Evolutionary conservation across 2,329 filamentous ascomycete species (phyloP), one percentile per base, ranked within the genome.

Genomic region (Calonectria henricotiae): DNA sequence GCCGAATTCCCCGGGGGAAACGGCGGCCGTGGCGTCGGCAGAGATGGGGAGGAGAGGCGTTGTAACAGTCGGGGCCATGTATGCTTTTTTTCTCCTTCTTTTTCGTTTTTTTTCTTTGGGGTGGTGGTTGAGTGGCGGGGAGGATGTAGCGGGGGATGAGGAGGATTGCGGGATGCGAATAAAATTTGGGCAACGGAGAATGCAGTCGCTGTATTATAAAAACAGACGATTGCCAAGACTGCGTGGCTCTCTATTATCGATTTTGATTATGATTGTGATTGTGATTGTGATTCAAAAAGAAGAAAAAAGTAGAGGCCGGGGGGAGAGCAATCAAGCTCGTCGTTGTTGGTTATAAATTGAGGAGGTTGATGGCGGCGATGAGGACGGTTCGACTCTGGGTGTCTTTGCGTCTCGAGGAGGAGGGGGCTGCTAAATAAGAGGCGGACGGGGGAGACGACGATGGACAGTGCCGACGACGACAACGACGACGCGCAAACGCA

Each of bases 11-110:
- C n/a, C 39, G 5, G 37, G 62, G 39, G 30, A 68, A 13, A 72
- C 69, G 43, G 73, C 74, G 47, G 75, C 63, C 30, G 75, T 74
- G 67, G 76, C 71, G 30, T 73, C 64, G 15, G 75, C 71, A 32
- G 75, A 75, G 73, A 78, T 63, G 73, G 76, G 76, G 32, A 78
- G 76, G 23, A 78, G 75, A 65, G 76, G 76, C 63, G 76, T 75
- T 13, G 68, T 70, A 3, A 65, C 67, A 30, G 73, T 73, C 75
- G 76, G 74, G 73, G 67, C 69, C 47, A 61, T 67, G 58, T 49
- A 69, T 71, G 62, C 44, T 51, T 32, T 32, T 32, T 32, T 51
- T 44, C 54, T 43, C n/a, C 43, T 20, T 30, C 13, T 5, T 35
- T 35, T 35, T 35, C 41, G 23, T 51, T 30, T 51, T 27, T 27